Evolutionary conservation across 768 basidiomycete genomes (phyloP), one percentile per base, ranked within the genome.

Genomic region (Hydnomerulius pinastri): DNA sequence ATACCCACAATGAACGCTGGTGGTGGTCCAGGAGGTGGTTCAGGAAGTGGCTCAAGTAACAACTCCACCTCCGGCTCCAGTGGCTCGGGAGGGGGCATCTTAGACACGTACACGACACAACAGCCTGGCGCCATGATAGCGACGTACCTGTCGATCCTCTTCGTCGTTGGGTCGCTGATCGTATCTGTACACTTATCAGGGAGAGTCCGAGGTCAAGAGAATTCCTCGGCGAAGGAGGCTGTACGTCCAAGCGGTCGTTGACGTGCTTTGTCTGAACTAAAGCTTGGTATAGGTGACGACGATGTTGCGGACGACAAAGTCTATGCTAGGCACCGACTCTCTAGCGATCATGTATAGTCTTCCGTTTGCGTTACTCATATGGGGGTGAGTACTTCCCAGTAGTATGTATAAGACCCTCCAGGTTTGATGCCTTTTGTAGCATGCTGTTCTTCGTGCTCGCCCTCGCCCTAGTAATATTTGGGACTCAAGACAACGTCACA

Each of bases 321-420:
- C 51, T 42, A 0, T 57, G 66, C 36, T 53, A 2, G 75, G 78
- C 4, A 59, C 75, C 6, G 76, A 79, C 51, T 70, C 66, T 1
- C 66, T 80, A 9, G 76, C 79, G 6, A 66, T 80, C 15, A 53
- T 80, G 54, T 77, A 77, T 52, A 75, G 75, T 50, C 55, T 81
- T 21, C 79, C 80, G 1, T 79, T 77, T 46, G 76, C 78, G 5
- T 56, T 79, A 21, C 65, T 80, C 27, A 75, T 80, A 66, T 81
- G 79, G 78, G 73, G 71, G 79, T 80, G 57, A 58, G 78, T 71
- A 4, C 15, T n/a, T 17, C 10, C 17, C 15, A n/a, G n/a, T n/a
- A n/a, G n/a, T 37, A 7, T 18, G 28, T 20, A 36, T 33, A 21
- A 4, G 17, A 9, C 11, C 6, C 11, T 38, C 25, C 5, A 18